Conservation (phyloP, 2,329 filamentous ascomycete species). For the Pestalotiopsis sp. region DNA sequence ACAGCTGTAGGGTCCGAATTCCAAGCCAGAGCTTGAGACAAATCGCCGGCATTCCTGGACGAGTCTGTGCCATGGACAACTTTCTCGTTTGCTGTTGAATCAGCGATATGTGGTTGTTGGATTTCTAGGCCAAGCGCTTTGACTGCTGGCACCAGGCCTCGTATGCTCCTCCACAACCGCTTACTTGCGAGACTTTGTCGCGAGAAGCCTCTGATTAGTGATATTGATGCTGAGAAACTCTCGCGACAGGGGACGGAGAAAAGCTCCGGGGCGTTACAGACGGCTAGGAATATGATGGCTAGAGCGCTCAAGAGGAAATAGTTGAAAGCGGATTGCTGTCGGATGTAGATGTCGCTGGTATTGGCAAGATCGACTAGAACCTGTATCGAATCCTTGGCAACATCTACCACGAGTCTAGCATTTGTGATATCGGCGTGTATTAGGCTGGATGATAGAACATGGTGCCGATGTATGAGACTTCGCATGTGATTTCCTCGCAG, state of each 20-base stretch:
- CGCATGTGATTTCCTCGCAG: constrained; percentile 3
- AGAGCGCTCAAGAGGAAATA: neutral
- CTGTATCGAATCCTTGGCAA: constrained; percentile 1
- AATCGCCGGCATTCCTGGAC: neutral
- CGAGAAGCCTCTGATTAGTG: neutral
- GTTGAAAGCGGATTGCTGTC: constrained; percentile 4
- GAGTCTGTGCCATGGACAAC: neutral
- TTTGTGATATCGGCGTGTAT: neutral
- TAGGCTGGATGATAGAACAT: neutral
- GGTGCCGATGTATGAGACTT: neutral
- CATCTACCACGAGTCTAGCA: neutral
- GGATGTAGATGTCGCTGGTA: neutral
- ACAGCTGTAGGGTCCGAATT: neutral
- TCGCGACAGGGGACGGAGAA: neutral
- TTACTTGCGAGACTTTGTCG: constrained; percentile 3
- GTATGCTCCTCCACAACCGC: neutral
- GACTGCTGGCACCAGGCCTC: neutral
- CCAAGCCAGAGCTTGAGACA: neutral
- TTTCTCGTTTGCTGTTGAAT: neutral
- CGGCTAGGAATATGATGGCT: neutral
- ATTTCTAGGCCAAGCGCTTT: neutral
- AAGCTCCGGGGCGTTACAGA: neutral
- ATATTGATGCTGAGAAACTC: neutral
- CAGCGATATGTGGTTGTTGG: neutral
- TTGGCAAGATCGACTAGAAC: neutral